Percentiles rank a stretch among this genome's conserved stretches.
These are phyloP conservation scores for Sphagnum contortum DNA, from an alignment of 225 moss, liverwort and hornwort species.

Conservation along the genomic window DNA sequence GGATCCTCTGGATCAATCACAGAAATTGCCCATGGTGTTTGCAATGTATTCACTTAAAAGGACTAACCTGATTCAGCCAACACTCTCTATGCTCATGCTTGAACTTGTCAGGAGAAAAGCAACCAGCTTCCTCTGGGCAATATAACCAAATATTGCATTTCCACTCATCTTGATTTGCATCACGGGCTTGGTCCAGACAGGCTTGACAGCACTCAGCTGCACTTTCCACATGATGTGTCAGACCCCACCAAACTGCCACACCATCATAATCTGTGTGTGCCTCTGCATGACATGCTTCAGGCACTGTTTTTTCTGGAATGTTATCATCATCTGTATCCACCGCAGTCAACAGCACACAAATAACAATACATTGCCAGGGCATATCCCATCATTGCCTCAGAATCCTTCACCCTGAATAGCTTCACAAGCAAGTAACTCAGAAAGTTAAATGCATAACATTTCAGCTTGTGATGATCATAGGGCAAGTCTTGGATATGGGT, in stretches of 20 bases:
- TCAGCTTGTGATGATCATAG: too few species aligned
- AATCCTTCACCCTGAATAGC: not conserved
- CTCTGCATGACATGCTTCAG: constrained; percentile 60
- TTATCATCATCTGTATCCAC: constrained; percentile 48
- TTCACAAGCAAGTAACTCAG: too few species aligned
- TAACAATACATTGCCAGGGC: not conserved
- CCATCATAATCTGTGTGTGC: constrained; percentile 76
- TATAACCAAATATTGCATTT: constrained; percentile 94
- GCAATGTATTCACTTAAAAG: too few species aligned
- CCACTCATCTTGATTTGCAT: constrained; percentile 22
- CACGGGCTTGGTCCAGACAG: constrained; percentile 60
- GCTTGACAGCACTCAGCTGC: constrained; percentile 96
- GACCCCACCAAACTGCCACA: constrained; percentile 75
- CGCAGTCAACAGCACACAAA: not conserved
- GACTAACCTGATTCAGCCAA: constrained; percentile 83
- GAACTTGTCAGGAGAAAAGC: constrained; percentile 82
- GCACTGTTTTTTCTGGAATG: constrained; percentile 56
- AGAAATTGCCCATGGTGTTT: too few species aligned
- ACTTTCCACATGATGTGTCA: constrained; percentile 55
- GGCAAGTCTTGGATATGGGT: too few species aligned
- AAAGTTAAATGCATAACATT: too few species aligned
- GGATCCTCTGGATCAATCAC: too few species aligned
- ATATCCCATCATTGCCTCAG: not conserved
- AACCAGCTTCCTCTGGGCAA: constrained; percentile 77
- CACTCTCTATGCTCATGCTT: constrained; percentile 73